Conservation (phyloP, 306 rosid species). For the Casuarina glauca region DNA sequence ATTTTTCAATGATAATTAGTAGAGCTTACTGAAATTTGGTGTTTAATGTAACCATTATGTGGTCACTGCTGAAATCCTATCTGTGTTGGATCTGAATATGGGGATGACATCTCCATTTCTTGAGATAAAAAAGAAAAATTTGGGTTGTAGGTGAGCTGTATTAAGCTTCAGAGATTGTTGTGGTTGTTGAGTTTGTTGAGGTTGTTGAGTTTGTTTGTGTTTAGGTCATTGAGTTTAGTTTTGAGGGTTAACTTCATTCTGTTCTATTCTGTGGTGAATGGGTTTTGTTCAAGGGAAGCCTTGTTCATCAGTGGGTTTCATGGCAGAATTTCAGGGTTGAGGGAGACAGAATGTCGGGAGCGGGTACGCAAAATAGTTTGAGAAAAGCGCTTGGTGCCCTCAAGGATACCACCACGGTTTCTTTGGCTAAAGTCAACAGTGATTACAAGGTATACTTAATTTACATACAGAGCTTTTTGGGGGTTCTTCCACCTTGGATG, state of each 20-base stretch:
- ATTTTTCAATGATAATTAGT: neutral
- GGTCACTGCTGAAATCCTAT: slow-evolving; percentile 26
- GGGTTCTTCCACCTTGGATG: neutral
- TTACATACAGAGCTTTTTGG: slow-evolving; percentile 11
- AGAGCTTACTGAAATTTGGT: slow-evolving; percentile 22
- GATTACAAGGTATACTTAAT: slow-evolving; percentile 75
- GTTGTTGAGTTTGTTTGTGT: slow-evolving; percentile 11
- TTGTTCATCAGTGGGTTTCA: slow-evolving; percentile 19
- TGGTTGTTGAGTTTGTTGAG: neutral
- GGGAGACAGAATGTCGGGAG: slow-evolving; percentile 76
- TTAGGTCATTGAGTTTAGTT: slow-evolving; percentile 31
- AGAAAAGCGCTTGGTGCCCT: slow-evolving; percentile 96
- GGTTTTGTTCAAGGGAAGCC: slow-evolving; percentile 2
- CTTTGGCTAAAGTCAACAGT: slow-evolving; percentile 98
- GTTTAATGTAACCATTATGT: slow-evolving; percentile 11
- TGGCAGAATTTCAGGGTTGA: slow-evolving; percentile 44
- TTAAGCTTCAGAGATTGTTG: slow-evolving; percentile 4
- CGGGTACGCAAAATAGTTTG: slow-evolving; percentile 79
- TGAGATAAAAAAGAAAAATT: slow-evolving; percentile 11
- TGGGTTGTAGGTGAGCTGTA: slow-evolving; percentile 1
- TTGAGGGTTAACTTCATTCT: neutral
- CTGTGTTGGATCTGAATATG: slow-evolving; percentile 48
- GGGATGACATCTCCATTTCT: slow-evolving; percentile 3
- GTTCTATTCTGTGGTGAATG: too few species aligned
- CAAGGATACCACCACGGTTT: slow-evolving; percentile 94